Base-by-base conservation (phyloP, 2,329 filamentous ascomycete genomes). In the Cercospora beticola region DNA sequence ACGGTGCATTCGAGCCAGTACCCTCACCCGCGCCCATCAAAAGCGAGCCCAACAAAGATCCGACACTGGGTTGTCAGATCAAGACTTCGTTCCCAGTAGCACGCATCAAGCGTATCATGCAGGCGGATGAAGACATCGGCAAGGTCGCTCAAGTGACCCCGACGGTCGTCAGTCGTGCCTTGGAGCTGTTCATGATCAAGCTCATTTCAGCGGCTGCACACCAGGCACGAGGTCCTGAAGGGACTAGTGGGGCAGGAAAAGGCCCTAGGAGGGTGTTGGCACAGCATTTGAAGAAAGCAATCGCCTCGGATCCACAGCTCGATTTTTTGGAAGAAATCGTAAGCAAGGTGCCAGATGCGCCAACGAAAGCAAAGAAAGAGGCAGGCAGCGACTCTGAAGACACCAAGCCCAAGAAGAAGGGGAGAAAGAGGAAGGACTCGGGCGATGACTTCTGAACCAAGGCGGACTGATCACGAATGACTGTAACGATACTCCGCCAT, bases 71-170 rank as follows among this genome's bases (percentile, higher is more conserved):
- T 80, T 82, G 97, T 82, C 80, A 93, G 54, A 93, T 99, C 75
- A 92, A 89, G 81, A 98, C 94, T 36, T 97, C 97, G 77, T 99
- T 99, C 77, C 95, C 95, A 1, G 97, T 97, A 33, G 95, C 95
- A 14, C 88, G 95, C 70, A 99, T 99, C 84, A 99, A 99, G 85
- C 89, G 95, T 62, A 98, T 99, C 76, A 98, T 99, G 95, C 95
- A 99, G 82, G 94, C 94, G 10, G 95, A 99, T 77, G 95, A 99
- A 78, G 95, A 99, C 79, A 94, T 99, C 0, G 95, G 95, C 70
- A 99, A 99, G 82, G 95, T 99, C 9, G 94, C 95, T 4, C 95
- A 99, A 81, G 95, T 98, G 70, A 97, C 95, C 0, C 94, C 94
- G 16, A 96, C 97, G 66, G 95, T 94, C 28, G 94, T 98, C 56